Conservation (phyloP, 306 rosid genomes). For the Pterocarpus santalinus region DNA sequence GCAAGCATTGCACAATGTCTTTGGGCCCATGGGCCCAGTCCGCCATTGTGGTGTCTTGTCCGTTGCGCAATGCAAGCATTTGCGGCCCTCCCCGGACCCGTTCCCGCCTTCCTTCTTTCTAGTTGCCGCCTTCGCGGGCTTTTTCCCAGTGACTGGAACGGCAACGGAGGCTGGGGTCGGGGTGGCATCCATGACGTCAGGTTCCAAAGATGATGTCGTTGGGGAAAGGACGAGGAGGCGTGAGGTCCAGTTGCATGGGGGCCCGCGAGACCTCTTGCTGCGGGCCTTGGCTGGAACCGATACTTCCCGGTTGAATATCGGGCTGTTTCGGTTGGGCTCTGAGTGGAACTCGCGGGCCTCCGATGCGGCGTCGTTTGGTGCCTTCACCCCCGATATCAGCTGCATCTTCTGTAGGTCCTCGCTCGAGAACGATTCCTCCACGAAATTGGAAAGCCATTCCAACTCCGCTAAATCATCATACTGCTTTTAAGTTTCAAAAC, state of each 20-base stretch:
- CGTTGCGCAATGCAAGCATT: conserved; percentile 81
- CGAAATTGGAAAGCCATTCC: conserved; percentile 87
- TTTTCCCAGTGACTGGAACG: conserved; percentile 25
- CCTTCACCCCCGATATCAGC: conserved; percentile 76
- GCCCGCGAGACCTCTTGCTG: conserved; percentile 83
- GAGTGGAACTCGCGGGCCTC: conserved; percentile 50
- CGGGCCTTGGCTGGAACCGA: conserved; percentile 85
- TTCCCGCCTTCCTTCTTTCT: conserved; percentile 50
- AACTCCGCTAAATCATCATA: conserved; percentile 78
- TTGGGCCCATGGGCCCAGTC: conserved; percentile 85
- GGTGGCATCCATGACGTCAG: conserved; percentile 45
- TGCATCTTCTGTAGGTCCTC: conserved; percentile 79
- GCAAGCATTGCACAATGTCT: conserved; percentile 78
- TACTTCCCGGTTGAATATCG: conserved; percentile 63
- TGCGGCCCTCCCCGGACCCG: conserved; percentile 58
- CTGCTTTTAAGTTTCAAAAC: conserved; percentile 49
- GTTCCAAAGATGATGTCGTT: conserved; percentile 41
- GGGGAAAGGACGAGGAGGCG: conserved; percentile 65
- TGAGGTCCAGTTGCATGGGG: conserved; percentile 85
- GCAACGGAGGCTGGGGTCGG: neutral
- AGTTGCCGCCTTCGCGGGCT: conserved; percentile 32
- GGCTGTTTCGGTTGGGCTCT: conserved; percentile 47
- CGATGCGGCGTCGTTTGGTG: conserved; percentile 53
- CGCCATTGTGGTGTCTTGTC: conserved; percentile 93
- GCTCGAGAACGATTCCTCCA: conserved; percentile 82